phyloP scores from a whole-genome alignment of 768 basidiomycete species.

The Mycena albidolilacea region DNA sequence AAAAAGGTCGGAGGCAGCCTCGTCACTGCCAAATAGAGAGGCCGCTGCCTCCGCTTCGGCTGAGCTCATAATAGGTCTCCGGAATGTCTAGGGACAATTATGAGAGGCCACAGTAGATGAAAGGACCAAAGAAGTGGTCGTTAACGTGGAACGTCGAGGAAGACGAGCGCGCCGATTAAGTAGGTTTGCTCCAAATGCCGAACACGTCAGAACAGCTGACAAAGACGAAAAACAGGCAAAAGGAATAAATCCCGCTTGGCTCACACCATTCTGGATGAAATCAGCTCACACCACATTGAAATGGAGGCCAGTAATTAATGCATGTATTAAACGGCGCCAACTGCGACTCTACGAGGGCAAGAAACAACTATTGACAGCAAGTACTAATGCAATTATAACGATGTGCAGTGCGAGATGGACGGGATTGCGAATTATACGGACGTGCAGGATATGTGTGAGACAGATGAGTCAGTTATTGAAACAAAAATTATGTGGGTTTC shows the following conservation, averaged over 20 bases:
- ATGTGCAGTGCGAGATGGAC: slow-evolving; percentile 51
- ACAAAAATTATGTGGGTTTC: slow-evolving; percentile 43
- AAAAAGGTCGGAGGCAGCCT: slow-evolving; percentile 75
- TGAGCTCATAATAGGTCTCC: slow-evolving; percentile 62
- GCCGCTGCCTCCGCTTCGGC: slow-evolving; percentile 86
- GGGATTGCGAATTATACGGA: slow-evolving; percentile 44
- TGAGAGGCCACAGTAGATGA: not conserved
- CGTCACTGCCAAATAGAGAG: slow-evolving; percentile 82
- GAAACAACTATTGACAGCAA: slow-evolving; percentile 40
- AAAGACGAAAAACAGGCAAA: not conserved
- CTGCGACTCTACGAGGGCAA: slow-evolving; percentile 27
- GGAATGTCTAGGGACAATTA: slow-evolving; percentile 12
- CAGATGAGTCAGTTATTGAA: slow-evolving; percentile 41
- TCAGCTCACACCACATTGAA: not conserved
- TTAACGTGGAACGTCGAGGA: not conserved
- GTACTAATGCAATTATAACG: slow-evolving; percentile 51
- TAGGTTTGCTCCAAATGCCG: not conserved
- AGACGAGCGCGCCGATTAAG: slow-evolving; percentile 32
- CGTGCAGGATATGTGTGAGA: slow-evolving; percentile 36
- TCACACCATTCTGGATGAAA: not conserved
- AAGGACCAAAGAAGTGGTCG: not conserved
- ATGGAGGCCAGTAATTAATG: slow-evolving; percentile 39
- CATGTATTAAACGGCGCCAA: slow-evolving; percentile 36
- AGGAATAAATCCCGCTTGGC: not conserved
- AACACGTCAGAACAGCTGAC: slow-evolving; percentile 27